Evolutionary conservation across 352 stramenopile species (phyloP).

Genomic region (Phytophthora lateralis): DNA sequence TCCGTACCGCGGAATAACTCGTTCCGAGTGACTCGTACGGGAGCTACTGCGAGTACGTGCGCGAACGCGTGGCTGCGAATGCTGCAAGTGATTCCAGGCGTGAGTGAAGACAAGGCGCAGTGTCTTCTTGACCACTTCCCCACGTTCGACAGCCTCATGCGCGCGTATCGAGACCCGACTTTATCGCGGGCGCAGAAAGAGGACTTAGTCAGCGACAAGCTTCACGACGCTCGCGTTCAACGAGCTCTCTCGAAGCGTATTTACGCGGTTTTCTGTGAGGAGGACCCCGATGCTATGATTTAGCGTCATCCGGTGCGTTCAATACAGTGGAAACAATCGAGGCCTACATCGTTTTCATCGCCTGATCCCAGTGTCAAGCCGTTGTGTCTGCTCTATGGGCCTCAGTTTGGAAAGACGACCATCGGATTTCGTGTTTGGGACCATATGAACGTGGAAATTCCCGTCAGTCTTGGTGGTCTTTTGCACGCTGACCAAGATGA

Average conservation of each 20-base stretch:
- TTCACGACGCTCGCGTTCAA: conserved; percentile 46
- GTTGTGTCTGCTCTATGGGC: no score
- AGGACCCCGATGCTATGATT: conserved; percentile 41
- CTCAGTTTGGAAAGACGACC: no score
- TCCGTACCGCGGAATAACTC: conserved; percentile 60
- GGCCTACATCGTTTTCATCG: no score
- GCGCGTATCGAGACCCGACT: conserved; percentile 48
- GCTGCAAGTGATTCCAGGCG: conserved; percentile 75
- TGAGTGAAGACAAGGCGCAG: conserved; percentile 77
- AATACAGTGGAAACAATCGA: no score
- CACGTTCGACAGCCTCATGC: conserved; percentile 57
- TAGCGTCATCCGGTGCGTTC: conserved; percentile 5
- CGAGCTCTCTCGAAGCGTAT: conserved; percentile 60
- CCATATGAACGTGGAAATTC: no score
- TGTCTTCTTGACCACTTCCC: conserved; percentile 66
- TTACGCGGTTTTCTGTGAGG: conserved; percentile 55
- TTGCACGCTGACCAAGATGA: no score
- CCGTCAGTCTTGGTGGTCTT: no score
- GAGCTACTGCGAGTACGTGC: conserved; percentile 50
- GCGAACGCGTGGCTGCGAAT: conserved; percentile 80
- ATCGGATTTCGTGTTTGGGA: no score
- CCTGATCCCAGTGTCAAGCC: no score
- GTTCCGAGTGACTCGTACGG: conserved; percentile 53
- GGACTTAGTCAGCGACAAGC: conserved; percentile 59
- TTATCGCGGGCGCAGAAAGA: conserved; percentile 48